Evolutionary conservation across 2,329 filamentous ascomycete genomes (phyloP), one percentile per base, ranked within the genome.

Genomic region (Alternaria angustiovoidea): DNA sequence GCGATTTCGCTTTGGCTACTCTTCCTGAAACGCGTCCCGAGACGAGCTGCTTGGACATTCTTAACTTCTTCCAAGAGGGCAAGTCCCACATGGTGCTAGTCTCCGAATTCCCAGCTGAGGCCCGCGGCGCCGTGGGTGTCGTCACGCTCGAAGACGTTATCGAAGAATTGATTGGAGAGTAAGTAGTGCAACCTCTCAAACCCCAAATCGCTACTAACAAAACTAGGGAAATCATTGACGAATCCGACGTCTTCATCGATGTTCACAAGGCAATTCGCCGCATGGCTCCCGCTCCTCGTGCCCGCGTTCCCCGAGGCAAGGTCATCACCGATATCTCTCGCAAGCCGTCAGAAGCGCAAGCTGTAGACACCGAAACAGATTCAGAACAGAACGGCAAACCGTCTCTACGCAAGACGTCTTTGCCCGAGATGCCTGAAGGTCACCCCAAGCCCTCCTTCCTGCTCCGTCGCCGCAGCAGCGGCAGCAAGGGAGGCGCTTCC

Each of bases 21-120:
- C 87, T 99, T 7, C 95, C 96, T 1, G 95, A 99, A 79, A 99
- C 95, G 0, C 88, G 92, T 9, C 93, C 95, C 0, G 93, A 97
- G 75, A 99, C 95, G 0, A 97, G 94, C 81, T 99, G 95, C 77
- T 81, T 99, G 57, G 95, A 99, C 78, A 98, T 99, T 72, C 93
- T 99, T 81, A 99, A 99, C 81, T 99, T 97, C 80, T 99, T 99
- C 83, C 95, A 99, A 79, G 95, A 99, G 82, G 95, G 95, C 71
- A 99, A 99, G 78, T 97, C 94, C 1, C 95, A 99, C 79, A 97
- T 99, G 94, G 94, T 98, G 0, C 84, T 99, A 28, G 95, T 98
- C 8, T 97, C 94, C 0, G 92, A 97, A 72, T 87, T 82, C 66
- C 95, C 95, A 1, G 94, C 94, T n/a, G 92, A 96, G 67, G 90